Conservation (phyloP, 495 filamentous ascomycete genomes). For the Hypoxylon perforatum region DNA sequence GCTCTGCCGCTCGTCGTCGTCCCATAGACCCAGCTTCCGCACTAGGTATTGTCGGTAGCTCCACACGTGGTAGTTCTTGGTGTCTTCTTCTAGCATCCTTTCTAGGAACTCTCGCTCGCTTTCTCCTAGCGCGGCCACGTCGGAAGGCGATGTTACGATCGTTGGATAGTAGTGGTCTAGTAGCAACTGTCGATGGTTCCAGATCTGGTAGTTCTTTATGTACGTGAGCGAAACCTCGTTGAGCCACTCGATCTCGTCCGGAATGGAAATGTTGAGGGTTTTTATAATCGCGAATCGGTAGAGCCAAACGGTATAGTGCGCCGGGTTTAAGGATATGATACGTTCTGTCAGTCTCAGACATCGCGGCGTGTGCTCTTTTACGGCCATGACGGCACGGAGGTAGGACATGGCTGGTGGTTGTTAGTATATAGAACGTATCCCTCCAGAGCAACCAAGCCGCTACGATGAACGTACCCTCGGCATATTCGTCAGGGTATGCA, state of each 20-base stretch:
- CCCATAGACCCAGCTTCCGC: slow-evolving; percentile 76
- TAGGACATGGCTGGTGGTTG: slow-evolving; percentile 71
- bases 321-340: slow-evolving; percentile 91
- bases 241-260: slow-evolving; percentile 83
- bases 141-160: slow-evolving; percentile 51
- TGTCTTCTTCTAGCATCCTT: slow-evolving; percentile 83
- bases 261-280: slow-evolving; percentile 71
- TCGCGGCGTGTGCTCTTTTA: slow-evolving; percentile 82
- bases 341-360: slow-evolving; percentile 85
- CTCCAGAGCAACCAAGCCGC: not conserved
- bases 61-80: slow-evolving; percentile 99
- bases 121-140: slow-evolving; percentile 50
- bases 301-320: slow-evolving; percentile 98
- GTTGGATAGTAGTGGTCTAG: slow-evolving; percentile 72
- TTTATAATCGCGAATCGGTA: slow-evolving; percentile 85
- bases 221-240: slow-evolving; percentile 82
- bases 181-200: slow-evolving; percentile 93
- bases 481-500: slow-evolving; percentile 85
- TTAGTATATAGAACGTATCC: slow-evolving; percentile 21
- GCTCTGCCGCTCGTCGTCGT: slow-evolving; percentile 69
- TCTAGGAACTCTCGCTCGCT: slow-evolving; percentile 80
- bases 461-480: slow-evolving; percentile 71
- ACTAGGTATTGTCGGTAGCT: slow-evolving; percentile 95
- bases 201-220: slow-evolving; percentile 98
- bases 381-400: slow-evolving; percentile 91